Evolutionary conservation across 1,284 basidiomycete species (phyloP).

Genomic region (Pulchroboletus neoregius): DNA sequence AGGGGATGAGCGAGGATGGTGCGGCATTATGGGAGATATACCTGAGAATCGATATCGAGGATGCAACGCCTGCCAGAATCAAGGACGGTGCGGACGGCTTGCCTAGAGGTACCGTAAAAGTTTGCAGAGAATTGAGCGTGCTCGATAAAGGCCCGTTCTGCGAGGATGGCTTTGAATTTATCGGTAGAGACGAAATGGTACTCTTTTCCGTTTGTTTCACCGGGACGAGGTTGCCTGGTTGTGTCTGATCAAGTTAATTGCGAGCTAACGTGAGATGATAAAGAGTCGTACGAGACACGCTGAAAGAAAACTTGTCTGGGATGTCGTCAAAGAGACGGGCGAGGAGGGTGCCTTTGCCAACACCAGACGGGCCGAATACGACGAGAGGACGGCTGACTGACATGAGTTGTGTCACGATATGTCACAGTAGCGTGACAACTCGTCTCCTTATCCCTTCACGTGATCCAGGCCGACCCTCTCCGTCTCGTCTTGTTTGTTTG

Average conservation of each 20-base stretch:
- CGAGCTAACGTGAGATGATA: too few relatives aligned
- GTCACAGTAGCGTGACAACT: neutral
- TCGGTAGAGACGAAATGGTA: conserved; percentile 70
- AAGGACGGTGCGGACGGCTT: conserved; percentile 57
- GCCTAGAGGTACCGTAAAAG: conserved; percentile 87
- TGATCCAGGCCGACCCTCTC: conserved; percentile 1
- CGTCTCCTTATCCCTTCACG: neutral
- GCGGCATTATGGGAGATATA: conserved; percentile 6
- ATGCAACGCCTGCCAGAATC: conserved; percentile 74
- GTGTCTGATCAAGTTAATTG: conserved; percentile 66
- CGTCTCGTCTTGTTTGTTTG: conserved; percentile 12
- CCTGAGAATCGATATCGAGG: conserved; percentile 96
- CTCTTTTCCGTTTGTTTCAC: conserved; percentile 79
- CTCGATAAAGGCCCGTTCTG: conserved; percentile 67
- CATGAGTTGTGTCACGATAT: conserved; percentile 26
- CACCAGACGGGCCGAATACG: conserved; percentile 83
- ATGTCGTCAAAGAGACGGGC: conserved; percentile 78
- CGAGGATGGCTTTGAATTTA: conserved; percentile 61
- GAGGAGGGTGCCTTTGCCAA: conserved; percentile 93
- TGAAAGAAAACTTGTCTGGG: conserved; percentile 89
- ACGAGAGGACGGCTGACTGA: conserved; percentile 58
- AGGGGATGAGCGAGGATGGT: conserved; percentile 1
- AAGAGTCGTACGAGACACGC: conserved; percentile 77
- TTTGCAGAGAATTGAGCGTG: conserved; percentile 88
- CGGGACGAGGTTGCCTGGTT: conserved; percentile 80